Base-by-base conservation (phyloP, 2,329 filamentous ascomycete species). In the Pseudogymnoascus pannorum region DNA sequence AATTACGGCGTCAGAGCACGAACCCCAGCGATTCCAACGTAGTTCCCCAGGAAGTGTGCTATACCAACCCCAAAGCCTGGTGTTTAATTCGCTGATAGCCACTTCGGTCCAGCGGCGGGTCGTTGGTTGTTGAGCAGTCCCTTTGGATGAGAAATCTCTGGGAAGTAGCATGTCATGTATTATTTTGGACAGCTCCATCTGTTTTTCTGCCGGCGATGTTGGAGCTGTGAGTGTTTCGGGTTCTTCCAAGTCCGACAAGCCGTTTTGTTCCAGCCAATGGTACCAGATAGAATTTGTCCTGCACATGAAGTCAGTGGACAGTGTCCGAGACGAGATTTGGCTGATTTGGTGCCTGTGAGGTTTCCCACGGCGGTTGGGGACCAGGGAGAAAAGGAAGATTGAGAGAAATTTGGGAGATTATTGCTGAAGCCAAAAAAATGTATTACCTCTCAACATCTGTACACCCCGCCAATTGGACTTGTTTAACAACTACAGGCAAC, bases 11-110 rank as follows among this genome's bases (percentile, higher is more conserved):
- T 64, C 61, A 35, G 24, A 59, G 11, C n/a, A 33, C 4, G 61
- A 63, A 31, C 58, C 59, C 63, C 63, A 64, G 22, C 59, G 40
- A 58, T 62, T 59, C 61, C 63, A 64, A 33, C 63, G 61, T 16
- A 59, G 14, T n/a, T 54, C 22, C 5, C 42, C 29, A 7, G 61
- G 58, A n/a, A 64, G 40, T 11, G 35, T 40, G n/a, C 62, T 35
- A 20, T 57, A 35, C 63, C 63, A 64, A 7, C 59, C 35, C 48
- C 42, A 61, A 12, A 60, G 44, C 44, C 63, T 62, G 5, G 58
- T 48, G n/a, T 64, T 64, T 7, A 64, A 24, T 9, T 61, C 58
- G 33, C 51, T 61, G 12, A 63, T 35, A 26, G 35, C 29, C 7
- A 63, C 22, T 42, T 62, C 38, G 11, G 31, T 60, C 61, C 58